phyloP scores from a whole-genome alignment of 1,284 basidiomycete genomes.

The Testicularia cyperi region DNA sequence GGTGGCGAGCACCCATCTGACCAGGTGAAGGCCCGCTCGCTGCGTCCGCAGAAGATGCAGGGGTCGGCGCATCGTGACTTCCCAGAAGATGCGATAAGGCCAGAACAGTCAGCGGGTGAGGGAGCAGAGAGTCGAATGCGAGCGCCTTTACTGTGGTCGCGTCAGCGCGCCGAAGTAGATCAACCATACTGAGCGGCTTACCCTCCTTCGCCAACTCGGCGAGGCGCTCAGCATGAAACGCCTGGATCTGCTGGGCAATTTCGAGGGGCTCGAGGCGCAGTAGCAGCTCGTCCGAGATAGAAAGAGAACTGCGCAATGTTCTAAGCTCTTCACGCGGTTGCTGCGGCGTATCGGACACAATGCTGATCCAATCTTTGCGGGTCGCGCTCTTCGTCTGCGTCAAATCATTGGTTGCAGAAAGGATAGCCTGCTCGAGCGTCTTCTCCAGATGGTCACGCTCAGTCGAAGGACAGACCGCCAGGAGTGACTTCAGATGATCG shows the following conservation, averaged over 20 bases:
- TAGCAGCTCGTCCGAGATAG: conserved; percentile 30
- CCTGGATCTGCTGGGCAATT: conserved; percentile 56
- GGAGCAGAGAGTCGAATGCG: conserved; percentile 49
- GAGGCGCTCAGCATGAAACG: conserved; percentile 46
- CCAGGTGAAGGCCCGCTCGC: conserved; percentile 2
- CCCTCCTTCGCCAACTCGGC: too few relatives aligned
- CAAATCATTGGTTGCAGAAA: too few relatives aligned
- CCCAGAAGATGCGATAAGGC: conserved; percentile 49
- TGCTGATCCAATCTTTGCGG: conserved; percentile 32
- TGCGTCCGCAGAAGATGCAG: conserved; percentile 6
- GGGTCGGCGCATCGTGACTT: too few relatives aligned
- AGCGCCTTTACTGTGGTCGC: too few relatives aligned
- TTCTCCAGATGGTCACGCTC: conserved; percentile 3
- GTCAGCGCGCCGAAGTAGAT: too few relatives aligned
- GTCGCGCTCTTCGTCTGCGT: too few relatives aligned
- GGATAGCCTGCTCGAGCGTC: conserved; percentile 3
- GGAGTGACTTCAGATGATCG: too few relatives aligned
- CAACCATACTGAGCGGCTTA: too few relatives aligned
- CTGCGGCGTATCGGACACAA: conserved; percentile 9
- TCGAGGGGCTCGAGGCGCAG: conserved; percentile 49
- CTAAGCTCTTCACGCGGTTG: conserved; percentile 14
- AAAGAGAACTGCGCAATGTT: conserved; percentile 15
- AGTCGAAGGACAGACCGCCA: too few relatives aligned
- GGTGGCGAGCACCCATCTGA: conserved; percentile 31
- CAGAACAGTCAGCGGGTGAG: conserved; percentile 51